A percentile compares a stretch with the other conserved stretches of the same genome.
Conservation (phyloP, 805 yeast genomes). For the Lipomyces mesembrius region DNA sequence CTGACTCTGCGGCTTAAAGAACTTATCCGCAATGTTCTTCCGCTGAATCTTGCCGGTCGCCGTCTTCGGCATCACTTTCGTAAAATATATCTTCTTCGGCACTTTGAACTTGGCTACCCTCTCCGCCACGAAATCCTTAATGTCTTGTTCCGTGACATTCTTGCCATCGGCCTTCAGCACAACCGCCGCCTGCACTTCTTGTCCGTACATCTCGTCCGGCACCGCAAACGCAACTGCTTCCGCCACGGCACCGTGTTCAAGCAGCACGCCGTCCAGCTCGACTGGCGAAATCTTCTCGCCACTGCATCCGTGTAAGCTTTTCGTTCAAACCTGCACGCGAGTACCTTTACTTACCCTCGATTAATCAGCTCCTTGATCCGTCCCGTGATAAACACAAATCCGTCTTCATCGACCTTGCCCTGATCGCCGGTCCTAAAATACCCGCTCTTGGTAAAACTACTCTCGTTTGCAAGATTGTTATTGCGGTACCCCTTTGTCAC, state of each 20-base stretch:
- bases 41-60: conserved; percentile 81
- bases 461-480: conserved; percentile 71
- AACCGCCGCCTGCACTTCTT: conserved; percentile 70
- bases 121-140: conserved; percentile 52
- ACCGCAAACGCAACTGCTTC: conserved; percentile 77
- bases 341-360: conserved; percentile 54
- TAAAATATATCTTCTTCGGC: conserved; percentile 62
- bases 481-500: conserved; percentile 75
- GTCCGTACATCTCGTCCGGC: conserved; percentile 70
- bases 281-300: conserved; percentile 80
- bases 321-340: not conserved
- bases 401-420: conserved; percentile 64
- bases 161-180: conserved; percentile 52
- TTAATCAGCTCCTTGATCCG: conserved; percentile 74
- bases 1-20: conserved; percentile 47
- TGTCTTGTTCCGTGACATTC: conserved; percentile 51
- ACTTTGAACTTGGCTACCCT: conserved; percentile 63
- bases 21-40: conserved; percentile 59
- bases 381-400: conserved; percentile 66
- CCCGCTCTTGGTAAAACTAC: conserved; percentile 62
- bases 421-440: conserved; percentile 83
- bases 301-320: conserved; percentile 39
- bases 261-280: conserved; percentile 65
- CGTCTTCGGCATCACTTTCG: conserved; percentile 69
- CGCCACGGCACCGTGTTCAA: conserved; percentile 63